A percentile compares a stretch with the other conserved stretches of the same genome.
Conservation (phyloP, 495 filamentous ascomycete genomes). For the Aspergillus conjunctus region DNA sequence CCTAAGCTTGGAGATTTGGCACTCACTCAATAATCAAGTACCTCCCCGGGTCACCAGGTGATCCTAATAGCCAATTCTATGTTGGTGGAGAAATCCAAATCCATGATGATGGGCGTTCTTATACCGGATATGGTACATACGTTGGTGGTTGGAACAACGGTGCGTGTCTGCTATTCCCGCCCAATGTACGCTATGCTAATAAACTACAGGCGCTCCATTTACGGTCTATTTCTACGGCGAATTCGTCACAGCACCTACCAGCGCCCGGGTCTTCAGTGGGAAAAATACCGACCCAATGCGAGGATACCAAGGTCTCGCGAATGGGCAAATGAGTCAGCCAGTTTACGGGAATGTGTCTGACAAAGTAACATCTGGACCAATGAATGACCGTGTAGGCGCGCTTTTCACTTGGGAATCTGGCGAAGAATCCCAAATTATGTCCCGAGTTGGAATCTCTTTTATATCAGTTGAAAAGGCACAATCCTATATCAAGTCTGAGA, state of each 20-base stretch:
- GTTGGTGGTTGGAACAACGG: conserved; percentile 61
- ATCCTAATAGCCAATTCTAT: conserved; percentile 61
- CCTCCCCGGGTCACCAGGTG: conserved; percentile 58
- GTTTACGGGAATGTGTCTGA: conserved; percentile 29
- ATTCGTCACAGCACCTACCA: conserved; percentile 47
- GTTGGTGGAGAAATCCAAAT: conserved; percentile 60
- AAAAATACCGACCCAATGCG: conserved; percentile 43
- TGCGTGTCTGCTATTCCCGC: conserved; percentile 19
- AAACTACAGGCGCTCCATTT: conserved; percentile 54
- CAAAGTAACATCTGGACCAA: conserved; percentile 36
- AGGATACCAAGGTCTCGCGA: conserved; percentile 33
- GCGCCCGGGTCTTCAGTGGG: conserved; percentile 56
- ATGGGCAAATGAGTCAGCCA: conserved; percentile 31
- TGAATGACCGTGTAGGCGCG: conserved; percentile 41
- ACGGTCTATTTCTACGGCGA: conserved; percentile 68
- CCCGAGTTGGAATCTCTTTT: conserved; percentile 63
- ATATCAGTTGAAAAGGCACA: conserved; percentile 30
- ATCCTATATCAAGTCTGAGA: conserved; percentile 61
- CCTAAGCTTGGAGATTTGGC: neutral
- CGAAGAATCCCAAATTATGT: conserved; percentile 44
- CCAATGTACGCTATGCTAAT: conserved; percentile 12
- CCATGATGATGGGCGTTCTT: conserved; percentile 46
- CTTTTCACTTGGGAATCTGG: conserved; percentile 38
- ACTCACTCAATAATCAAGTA: conserved; percentile 26
- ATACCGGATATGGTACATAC: conserved; percentile 64